Base-by-base conservation (phyloP, 2,329 filamentous ascomycete genomes). In the Aspergillus persii region DNA sequence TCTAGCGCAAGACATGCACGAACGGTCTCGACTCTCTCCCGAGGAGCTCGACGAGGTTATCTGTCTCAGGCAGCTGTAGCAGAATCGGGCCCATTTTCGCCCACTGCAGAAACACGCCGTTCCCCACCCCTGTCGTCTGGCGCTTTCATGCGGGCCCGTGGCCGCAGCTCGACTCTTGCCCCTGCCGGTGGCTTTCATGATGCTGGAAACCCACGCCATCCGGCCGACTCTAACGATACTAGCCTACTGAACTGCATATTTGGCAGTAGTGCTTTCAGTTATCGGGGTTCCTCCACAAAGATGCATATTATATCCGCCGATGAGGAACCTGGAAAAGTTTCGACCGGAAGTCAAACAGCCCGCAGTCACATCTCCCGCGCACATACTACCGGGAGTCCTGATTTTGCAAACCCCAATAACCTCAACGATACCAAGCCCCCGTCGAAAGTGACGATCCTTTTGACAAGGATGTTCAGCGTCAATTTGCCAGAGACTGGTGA, bases 391-490 rank as follows among this genome's bases (percentile, higher is more conserved):
- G 74, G 75, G 27, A 69, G 72, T 39, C 58, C 72, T 30, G 75
- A 74, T 6, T 62, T 66, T 44, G 63, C 66, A 51, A 58, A 63
- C 46, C 41, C 62, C 55, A 58, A 66, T 61, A 52, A 59, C 65
- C 36, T 66, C 69, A 54, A 67, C 27, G 73, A 77, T 18, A 55
- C 74, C 63, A 72, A 79, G 73, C 70, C 74, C 61, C 66, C 80
- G 59, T 66, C 78, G 63, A 75, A 80, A 73, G 76, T 81, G 2
- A 84, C 83, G 23, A 78, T 86, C 29, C 76, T 86, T 53, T 78
- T 86, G 56, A 86, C 84, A 5, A 78, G 83, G 57, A 81, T 85
- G 74, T 86, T 86, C 68, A 81, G 82, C n/a, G 81, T 86, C 57
- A 79, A 80, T 53, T 70, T 84, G 2, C 79, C 81, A 2, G 82